phyloP scores from a whole-genome alignment of 164 flowering plant genomes.

The Nymphaea thermarum region DNA sequence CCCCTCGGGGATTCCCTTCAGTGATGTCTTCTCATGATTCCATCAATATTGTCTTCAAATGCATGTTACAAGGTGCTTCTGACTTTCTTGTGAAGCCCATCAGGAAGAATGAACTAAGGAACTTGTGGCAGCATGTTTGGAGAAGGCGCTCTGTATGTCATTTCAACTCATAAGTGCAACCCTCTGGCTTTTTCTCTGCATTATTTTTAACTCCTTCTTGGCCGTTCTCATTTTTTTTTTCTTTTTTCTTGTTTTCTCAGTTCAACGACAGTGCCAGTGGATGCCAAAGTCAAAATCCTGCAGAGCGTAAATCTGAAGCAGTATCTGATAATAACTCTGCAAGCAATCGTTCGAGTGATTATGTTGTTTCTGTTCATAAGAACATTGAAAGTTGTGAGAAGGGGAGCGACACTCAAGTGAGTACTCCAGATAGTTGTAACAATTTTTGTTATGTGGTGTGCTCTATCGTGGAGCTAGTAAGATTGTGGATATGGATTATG shows the following conservation, averaged over 20 bases:
- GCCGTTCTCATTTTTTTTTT: not conserved
- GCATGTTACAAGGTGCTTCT: conserved; percentile 92
- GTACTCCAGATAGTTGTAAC: conserved; percentile 6
- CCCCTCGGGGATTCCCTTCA: conserved; percentile 21
- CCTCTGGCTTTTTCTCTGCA: not conserved
- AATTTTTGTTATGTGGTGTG: not conserved
- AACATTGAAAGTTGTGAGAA: conserved; percentile 41
- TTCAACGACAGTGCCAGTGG: conserved; percentile 11
- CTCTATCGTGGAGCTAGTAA: not conserved
- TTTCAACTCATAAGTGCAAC: not conserved
- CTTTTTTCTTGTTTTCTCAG: conserved; percentile 12
- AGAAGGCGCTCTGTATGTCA: conserved; percentile 71
- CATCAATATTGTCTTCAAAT: conserved; percentile 60
- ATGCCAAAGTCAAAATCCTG: conserved; percentile 25
- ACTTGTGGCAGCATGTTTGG: conserved; percentile 99
- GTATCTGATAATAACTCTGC: conserved; percentile 39
- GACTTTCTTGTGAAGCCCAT: conserved; percentile 94
- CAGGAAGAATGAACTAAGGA: conserved; percentile 80
- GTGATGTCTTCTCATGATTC: conserved; percentile 96
- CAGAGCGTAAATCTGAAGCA: conserved; percentile 30
- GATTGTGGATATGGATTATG: not conserved
- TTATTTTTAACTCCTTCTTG: not conserved
- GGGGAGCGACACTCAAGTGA: conserved; percentile 83
- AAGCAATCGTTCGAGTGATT: conserved; percentile 43
- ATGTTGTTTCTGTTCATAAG: conserved; percentile 22